Base-by-base conservation (phyloP, 768 basidiomycete species). In the Phlebiopsis gigantea region DNA sequence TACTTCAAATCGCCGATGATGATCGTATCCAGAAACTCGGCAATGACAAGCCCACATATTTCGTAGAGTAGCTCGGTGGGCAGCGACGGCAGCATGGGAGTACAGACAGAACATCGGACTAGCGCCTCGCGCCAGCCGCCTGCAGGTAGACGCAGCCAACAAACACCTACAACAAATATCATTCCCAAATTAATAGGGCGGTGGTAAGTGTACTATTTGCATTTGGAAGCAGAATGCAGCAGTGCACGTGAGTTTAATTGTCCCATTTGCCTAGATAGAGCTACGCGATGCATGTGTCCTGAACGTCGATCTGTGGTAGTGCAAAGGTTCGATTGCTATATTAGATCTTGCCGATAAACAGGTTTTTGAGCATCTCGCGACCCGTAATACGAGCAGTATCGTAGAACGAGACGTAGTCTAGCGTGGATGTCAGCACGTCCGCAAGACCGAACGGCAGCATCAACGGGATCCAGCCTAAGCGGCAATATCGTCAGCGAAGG, bases 401-500 rank as follows among this genome's bases (percentile, higher is more conserved):
- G 68, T 86, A 93, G 51, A 97, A 72, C 0, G 94, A 90, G 15
- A 81, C 80, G 56, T 92, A 61, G 72, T 99, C 96, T 19, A 98
- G 81, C 1, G 96, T 98, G 15, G 96, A 98, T 14, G 85, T 82
- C 49, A 98, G 63, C 4, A 76, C 77, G 71, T 99, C 97, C 26
- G 87, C 85, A 55, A 93, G 79, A 0, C 97, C 97, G 64, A 99
- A 98, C 0, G 94, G 94, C 59, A 98, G 69, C 96, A 98, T 98
- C 45, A 87, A 74, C 0, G 97, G 96, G 63, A 99, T 98, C 94
- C 96, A 98, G 22, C 96, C 95, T 97, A 56, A 2, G 9, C n/a
- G 26, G 34, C 28, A 29, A 19, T 28, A 30, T 30, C 9, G 19
- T 26, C 26, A 48, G 28, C 17, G 34, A 30, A 56, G 46, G 41